These are phyloP conservation scores for Tinospora cordifolia DNA, from an alignment of 164 flowering plant species.

Conservation along the genomic window DNA sequence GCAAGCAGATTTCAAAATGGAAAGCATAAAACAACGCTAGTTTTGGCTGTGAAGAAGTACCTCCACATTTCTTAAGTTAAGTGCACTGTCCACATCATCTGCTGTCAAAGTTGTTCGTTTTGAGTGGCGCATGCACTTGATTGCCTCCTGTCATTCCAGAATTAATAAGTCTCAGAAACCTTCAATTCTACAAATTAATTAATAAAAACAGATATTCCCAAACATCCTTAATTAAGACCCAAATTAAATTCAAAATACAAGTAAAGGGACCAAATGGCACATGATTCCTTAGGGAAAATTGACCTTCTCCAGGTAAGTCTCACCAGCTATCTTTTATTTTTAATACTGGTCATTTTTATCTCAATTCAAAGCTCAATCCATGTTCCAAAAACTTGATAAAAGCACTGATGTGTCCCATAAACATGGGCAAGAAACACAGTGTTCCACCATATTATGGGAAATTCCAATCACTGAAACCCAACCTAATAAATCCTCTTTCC, in stretches of 20 bases:
- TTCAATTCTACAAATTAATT: not conserved
- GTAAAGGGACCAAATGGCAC: too few relatives aligned
- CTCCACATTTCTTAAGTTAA: conserved; percentile 75
- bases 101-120: conserved; percentile 63
- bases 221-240: not conserved
- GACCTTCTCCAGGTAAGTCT: conserved; percentile 1
- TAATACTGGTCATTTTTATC: not conserved
- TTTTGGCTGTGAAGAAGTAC: conserved; percentile 24
- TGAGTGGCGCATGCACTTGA: conserved; percentile 94
- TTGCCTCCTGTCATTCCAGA: conserved; percentile 61
- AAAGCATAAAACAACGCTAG: not conserved
- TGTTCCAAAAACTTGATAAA: not conserved
- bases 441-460: too few relatives aligned
- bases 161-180: not conserved
- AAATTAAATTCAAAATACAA: too few relatives aligned
- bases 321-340: not conserved
- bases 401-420: not conserved
- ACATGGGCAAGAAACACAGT: not conserved
- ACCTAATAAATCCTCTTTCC: too few relatives aligned
- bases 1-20: not conserved
- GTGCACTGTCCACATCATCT: conserved; percentile 87
- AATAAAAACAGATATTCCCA: not conserved
- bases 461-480: too few relatives aligned
- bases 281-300: not conserved
- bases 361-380: not conserved